A percentile compares a stretch with the other conserved stretches of the same genome.
These are phyloP conservation scores for Spongospora subterranea DNA, from an alignment of 208 protist genomes.

Conservation along the genomic window DNA sequence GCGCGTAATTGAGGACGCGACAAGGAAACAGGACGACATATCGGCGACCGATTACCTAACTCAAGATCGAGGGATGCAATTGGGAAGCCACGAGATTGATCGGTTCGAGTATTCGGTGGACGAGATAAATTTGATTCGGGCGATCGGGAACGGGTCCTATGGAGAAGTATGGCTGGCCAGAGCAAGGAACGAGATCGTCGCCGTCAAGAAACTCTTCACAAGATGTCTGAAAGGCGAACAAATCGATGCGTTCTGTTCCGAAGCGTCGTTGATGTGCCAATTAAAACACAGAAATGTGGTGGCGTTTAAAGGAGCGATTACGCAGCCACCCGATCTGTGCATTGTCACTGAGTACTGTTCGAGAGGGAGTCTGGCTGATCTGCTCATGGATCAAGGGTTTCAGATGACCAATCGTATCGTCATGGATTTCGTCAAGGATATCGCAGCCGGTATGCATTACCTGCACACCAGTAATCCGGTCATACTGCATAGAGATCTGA, in stretches of 20 bases:
- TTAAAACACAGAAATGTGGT: slow-evolving; percentile 77
- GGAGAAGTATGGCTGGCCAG: slow-evolving; percentile 56
- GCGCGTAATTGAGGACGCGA: slow-evolving; percentile 12
- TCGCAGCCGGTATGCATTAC: slow-evolving; percentile 73
- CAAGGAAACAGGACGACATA: slow-evolving; percentile 18
- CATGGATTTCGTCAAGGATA: slow-evolving; percentile 69
- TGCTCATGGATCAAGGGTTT: slow-evolving; percentile 64
- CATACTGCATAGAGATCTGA: slow-evolving; percentile 78
- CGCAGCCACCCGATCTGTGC: slow-evolving; percentile 70
- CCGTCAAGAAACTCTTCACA: slow-evolving; percentile 61
- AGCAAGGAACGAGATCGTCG: slow-evolving; percentile 17
- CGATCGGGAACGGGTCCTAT: slow-evolving; percentile 56
- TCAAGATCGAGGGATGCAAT: slow-evolving; percentile 30
- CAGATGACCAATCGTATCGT: slow-evolving; percentile 66
- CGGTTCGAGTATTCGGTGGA: slow-evolving; percentile 12
- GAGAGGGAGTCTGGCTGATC: slow-evolving; percentile 66
- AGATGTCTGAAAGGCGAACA: slow-evolving; percentile 55
- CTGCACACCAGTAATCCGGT: slow-evolving; percentile 71
- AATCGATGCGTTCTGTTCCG: slow-evolving; percentile 58
- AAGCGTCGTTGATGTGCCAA: slow-evolving; percentile 57
- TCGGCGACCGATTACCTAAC: not conserved
- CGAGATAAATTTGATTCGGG: slow-evolving; percentile 26
- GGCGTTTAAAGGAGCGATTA: slow-evolving; percentile 79
- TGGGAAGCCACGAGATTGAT: slow-evolving; percentile 52
- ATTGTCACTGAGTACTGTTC: slow-evolving; percentile 75